Evolutionary conservation across 164 flowering plant genomes (phyloP).

Genomic region (Vitis labrusca): DNA sequence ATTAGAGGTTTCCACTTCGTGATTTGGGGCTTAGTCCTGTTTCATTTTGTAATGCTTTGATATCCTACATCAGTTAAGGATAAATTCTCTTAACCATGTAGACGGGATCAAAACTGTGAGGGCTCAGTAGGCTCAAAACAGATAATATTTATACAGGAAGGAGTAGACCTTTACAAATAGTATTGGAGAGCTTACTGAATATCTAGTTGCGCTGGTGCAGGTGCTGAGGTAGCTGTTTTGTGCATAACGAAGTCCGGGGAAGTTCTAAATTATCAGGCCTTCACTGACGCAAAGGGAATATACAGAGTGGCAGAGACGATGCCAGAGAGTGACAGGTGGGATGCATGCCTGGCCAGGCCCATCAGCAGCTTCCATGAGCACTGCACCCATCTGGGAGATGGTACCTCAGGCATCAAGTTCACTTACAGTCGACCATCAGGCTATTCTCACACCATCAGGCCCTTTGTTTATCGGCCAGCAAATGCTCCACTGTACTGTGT

Average conservation of each 20-base stretch:
- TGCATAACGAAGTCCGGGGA: conserved; percentile 96
- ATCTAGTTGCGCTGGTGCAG: conserved; percentile 35
- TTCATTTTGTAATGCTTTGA: no score
- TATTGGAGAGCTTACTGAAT: no score
- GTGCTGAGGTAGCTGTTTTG: conserved; percentile 97
- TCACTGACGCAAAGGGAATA: conserved; percentile 76
- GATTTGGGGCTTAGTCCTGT: no score
- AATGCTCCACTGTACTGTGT: conserved; percentile 67
- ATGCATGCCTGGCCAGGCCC: conserved; percentile 86
- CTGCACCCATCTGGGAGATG: conserved; percentile 56
- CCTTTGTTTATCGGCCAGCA: conserved; percentile 74
- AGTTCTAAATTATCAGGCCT: conserved; percentile 92
- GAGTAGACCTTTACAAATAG: no score
- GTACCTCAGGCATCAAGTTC: conserved; percentile 73
- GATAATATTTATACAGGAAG: no score
- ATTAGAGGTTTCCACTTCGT: no score
- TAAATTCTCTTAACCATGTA: no score
- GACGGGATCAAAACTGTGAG: no score
- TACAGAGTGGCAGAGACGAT: conserved; percentile 96
- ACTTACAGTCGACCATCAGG: conserved; percentile 82
- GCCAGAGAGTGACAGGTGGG: conserved; percentile 96
- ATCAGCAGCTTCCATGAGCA: conserved; percentile 85
- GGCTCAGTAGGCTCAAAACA: no score
- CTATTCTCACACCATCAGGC: conserved; percentile 59
- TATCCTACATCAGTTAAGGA: no score